Base-by-base conservation (phyloP, 805 yeast species). In the Suhomyces sp. region DNA sequence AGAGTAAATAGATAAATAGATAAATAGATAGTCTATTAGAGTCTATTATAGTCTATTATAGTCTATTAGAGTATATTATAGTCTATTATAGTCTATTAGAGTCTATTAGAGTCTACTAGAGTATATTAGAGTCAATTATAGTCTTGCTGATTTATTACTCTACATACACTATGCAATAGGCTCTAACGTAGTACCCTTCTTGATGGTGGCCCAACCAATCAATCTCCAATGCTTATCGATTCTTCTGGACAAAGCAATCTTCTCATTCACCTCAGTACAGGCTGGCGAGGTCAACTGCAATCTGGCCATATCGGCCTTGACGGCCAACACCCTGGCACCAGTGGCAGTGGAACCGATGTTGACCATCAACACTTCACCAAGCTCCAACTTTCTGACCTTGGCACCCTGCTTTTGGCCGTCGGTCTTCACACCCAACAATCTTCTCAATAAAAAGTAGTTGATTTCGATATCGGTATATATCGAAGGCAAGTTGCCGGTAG, bases 151-250 rank as follows among this genome's bases (percentile, higher is more conserved):
- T 6, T 19, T 40, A 45, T 45, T 38, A 38, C 6, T 29, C 31
- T 46, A 46, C 46, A 38, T 24, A 31, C 12, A 47, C 46, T 69
- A 80, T 63, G 80, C 80, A 63, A 85, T 76, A 62, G 94, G 94
- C 68, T 88, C 96, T 70, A 88, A 81, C 53, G 92, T 86, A 56
- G 92, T 87, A 76, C 97, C 97, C 76, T 89, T 90, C 77, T 88
- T 88, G 71, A 92, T 93, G 49, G 97, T 91, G 64, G 99, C 99
- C 99, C 99, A 94, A 66, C 99, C 99, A 77, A 94, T 94, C 72
- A 94, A 82, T 83, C 99, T 94, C 97, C 97, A 94, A 75, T 94
- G 99, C 84, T 93, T 93, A 72, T 94, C 99, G 65, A 94, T 94
- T 84, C 99, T 92, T 83, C 99, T 89, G 45, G 97, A 91, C 68